Percentiles rank a stretch among this genome's conserved stretches.
Conservation (phyloP, 2,329 filamentous ascomycete genomes). For the Trichoderma koningiopsis region DNA sequence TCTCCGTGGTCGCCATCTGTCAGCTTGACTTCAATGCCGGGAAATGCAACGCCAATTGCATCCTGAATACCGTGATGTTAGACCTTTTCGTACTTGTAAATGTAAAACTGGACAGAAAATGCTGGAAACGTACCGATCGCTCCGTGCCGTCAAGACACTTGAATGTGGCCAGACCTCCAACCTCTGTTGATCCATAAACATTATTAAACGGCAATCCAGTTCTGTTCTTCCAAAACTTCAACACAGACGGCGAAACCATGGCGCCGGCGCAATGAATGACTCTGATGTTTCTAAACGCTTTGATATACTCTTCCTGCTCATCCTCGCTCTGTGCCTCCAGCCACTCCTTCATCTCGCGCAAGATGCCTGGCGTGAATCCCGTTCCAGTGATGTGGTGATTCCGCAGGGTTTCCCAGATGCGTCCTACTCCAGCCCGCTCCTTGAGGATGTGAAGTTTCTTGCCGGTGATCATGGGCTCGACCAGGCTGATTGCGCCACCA, state of each 20-base stretch:
- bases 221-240: slow-evolving; percentile 28
- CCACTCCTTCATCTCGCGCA: slow-evolving; percentile 28
- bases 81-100: neutral
- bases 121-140: slow-evolving; percentile 3
- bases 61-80: neutral
- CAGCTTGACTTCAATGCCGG: slow-evolving; percentile 24
- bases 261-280: slow-evolving; percentile 17
- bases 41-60: slow-evolving; percentile 21
- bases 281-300: slow-evolving; percentile 17
- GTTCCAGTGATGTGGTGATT: slow-evolving; percentile 24
- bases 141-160: slow-evolving; percentile 17
- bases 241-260: slow-evolving; percentile 7
- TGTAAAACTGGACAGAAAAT: neutral
- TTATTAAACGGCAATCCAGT: slow-evolving; percentile 26
- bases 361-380: slow-evolving; percentile 25
- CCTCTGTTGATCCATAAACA: slow-evolving; percentile 28
- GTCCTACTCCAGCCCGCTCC: slow-evolving; percentile 15
- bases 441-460: slow-evolving; percentile 26
- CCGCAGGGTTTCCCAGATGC: slow-evolving; percentile 27
- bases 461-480: slow-evolving; percentile 27
- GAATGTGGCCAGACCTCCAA: slow-evolving; percentile 14
- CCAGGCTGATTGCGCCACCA: slow-evolving; percentile 25
- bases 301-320: slow-evolving; percentile 22
- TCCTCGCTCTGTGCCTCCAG: slow-evolving; percentile 14
- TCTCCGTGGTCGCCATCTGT: slow-evolving; percentile 30